Conservation (phyloP, 352 stramenopile genomes). For the Phytophthora capsici region DNA sequence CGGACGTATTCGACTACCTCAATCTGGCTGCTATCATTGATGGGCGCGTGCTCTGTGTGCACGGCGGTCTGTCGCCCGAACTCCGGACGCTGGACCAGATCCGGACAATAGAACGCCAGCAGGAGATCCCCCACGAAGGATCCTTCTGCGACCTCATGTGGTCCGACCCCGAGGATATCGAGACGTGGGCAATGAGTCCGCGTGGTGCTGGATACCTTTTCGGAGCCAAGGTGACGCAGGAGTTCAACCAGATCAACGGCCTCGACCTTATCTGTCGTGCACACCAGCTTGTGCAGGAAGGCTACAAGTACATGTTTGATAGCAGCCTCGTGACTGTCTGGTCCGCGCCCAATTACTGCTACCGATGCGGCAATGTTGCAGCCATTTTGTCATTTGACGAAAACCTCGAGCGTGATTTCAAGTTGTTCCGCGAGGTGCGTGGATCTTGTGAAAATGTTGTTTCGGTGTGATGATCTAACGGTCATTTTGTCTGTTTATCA, state of each 20-base stretch:
- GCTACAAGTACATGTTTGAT: conserved; percentile 94
- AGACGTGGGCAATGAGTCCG: conserved; percentile 91
- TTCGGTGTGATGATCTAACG: conserved; percentile 21
- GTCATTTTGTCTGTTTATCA: conserved; percentile 25
- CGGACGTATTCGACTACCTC: conserved; percentile 97
- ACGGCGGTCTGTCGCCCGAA: conserved; percentile 96
- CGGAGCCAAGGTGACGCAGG: conserved; percentile 83
- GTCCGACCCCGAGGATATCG: conserved; percentile 97
- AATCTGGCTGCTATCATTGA: conserved; percentile 95
- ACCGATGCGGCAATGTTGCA: conserved; percentile 86
- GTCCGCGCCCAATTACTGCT: conserved; percentile 89
- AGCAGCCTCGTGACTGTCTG: conserved; percentile 86
- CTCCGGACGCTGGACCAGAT: conserved; percentile 96
- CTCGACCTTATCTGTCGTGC: conserved; percentile 90
- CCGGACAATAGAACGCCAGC: conserved; percentile 95
- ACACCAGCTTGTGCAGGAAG: conserved; percentile 91
- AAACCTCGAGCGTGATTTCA: conserved; percentile 88
- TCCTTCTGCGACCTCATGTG: conserved; percentile 99
- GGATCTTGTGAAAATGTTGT: conserved; percentile 13
- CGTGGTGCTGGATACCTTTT: conserved; percentile 90
- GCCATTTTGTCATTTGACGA: conserved; percentile 86
- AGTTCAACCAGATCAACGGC: conserved; percentile 93
- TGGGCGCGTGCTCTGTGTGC: conserved; percentile 91
- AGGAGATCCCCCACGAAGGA: conserved; percentile 96
- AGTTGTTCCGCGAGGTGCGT: conserved; percentile 88